phyloP scores from a whole-genome alignment of 192 early-diverging fungal species.

The Cladochytrium replicatum region DNA sequence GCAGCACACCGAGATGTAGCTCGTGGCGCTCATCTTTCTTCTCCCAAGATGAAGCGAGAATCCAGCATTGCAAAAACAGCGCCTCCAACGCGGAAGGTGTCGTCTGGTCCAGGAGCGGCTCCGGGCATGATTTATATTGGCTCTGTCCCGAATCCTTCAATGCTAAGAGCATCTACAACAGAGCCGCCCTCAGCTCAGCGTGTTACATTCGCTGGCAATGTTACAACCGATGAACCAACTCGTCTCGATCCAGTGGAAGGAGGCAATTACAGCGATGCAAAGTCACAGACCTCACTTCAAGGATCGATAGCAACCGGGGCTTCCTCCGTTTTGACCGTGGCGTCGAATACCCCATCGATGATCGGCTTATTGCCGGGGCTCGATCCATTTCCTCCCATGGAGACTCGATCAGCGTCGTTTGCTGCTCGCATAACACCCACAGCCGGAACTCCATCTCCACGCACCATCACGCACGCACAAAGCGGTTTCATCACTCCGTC shows the following conservation, averaged over 20 bases:
- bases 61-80: no score
- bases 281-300: conserved; percentile 20
- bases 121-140: no score
- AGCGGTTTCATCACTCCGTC: background rate
- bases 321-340: conserved; percentile 22
- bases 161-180: no score
- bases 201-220: no score
- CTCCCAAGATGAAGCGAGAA: conserved; percentile 2
- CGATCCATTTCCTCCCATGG: background rate
- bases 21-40: background rate
- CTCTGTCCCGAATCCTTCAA: no score
- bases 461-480: background rate
- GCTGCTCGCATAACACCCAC: no score
- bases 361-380: background rate
- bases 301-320: conserved; percentile 23
- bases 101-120: no score
- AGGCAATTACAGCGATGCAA: conserved; percentile 1
- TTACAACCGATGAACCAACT: no score
- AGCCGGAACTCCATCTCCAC: conserved; percentile 1
- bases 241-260: no score
- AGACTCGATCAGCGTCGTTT: background rate
- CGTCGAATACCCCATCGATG: conserved; percentile 26
- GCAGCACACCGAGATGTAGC: no score
- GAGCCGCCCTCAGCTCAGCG: no score
- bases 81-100: no score